phyloP scores from a whole-genome alignment of 2,329 filamentous ascomycete genomes.

The Sporothrix pseudoabietina region DNA sequence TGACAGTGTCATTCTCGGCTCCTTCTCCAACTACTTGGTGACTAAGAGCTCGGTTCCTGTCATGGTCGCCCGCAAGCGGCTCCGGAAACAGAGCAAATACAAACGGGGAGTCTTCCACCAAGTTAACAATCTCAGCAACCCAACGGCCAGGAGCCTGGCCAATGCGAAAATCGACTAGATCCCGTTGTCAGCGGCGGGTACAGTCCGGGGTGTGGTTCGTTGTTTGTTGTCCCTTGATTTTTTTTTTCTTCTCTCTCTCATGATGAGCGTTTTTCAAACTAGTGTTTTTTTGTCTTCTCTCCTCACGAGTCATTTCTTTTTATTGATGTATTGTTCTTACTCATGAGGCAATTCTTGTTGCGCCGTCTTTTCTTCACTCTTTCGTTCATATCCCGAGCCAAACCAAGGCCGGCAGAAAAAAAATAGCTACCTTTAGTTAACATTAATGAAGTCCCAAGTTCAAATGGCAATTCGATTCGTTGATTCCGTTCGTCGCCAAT shows the following conservation, averaged over 20 bases:
- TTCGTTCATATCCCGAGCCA: background rate
- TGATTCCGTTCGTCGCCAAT: background rate
- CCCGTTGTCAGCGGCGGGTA: background rate
- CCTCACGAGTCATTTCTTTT: background rate
- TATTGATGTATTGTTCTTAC: background rate
- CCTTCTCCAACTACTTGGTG: conserved; percentile 95
- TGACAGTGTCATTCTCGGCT: conserved; percentile 82
- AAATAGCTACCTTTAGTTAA: background rate
- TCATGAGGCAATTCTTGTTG: no score
- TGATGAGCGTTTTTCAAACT: background rate
- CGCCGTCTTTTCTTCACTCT: background rate
- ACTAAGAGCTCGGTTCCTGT: conserved; percentile 96
- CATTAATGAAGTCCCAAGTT: background rate
- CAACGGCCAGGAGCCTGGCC: conserved; percentile 65
- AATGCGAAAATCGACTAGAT: conserved; percentile 73
- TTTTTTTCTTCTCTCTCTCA: background rate
- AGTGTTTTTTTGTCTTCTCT: background rate
- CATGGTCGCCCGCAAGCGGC: conserved; percentile 92
- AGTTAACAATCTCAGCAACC: conserved; percentile 78
- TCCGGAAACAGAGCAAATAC: conserved; percentile 84
- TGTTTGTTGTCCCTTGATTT: background rate
- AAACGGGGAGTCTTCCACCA: conserved; percentile 70
- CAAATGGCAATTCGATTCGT: background rate
- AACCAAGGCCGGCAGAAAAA: background rate
- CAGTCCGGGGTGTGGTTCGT: background rate